These are phyloP conservation scores for Rubia yunnanensis DNA, from an alignment of 257 asterid genomes.

Conservation along the genomic window DNA sequence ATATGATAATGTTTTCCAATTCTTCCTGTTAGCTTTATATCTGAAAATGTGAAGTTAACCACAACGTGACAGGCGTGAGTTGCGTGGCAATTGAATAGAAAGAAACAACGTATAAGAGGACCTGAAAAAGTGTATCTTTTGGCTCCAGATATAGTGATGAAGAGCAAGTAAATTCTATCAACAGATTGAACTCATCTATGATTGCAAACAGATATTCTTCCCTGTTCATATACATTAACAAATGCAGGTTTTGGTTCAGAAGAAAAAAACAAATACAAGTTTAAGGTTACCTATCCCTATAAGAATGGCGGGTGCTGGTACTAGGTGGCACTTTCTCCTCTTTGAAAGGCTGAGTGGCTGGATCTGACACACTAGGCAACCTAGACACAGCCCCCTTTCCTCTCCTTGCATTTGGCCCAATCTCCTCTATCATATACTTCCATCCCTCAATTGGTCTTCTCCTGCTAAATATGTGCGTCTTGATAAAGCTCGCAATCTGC, in stretches of 20 bases:
- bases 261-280: background rate
- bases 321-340: slow-evolving; percentile 42
- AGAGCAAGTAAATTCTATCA: background rate
- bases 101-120: too few species aligned
- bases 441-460: slow-evolving; percentile 82
- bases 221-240: background rate
- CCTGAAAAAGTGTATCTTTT: too few species aligned
- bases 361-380: slow-evolving; percentile 64
- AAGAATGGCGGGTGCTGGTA: slow-evolving; percentile 7
- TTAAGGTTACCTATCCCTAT: slow-evolving; percentile 12
- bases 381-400: slow-evolving; percentile 81
- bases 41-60: too few species aligned
- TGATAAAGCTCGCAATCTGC: slow-evolving; percentile 91
- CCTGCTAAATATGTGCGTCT: slow-evolving; percentile 54
- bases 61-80: too few species aligned
- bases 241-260: background rate
- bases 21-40: background rate
- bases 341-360: slow-evolving; percentile 70
- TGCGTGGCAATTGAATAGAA: too few species aligned
- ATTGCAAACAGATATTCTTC: background rate
- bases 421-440: slow-evolving; percentile 91
- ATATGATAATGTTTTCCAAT: background rate
- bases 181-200: background rate
- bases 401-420: slow-evolving; percentile 81
- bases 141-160: too few species aligned